Base-by-base conservation (phyloP, 108 stramenopile species). In the Aurantiochytrium sp. region DNA sequence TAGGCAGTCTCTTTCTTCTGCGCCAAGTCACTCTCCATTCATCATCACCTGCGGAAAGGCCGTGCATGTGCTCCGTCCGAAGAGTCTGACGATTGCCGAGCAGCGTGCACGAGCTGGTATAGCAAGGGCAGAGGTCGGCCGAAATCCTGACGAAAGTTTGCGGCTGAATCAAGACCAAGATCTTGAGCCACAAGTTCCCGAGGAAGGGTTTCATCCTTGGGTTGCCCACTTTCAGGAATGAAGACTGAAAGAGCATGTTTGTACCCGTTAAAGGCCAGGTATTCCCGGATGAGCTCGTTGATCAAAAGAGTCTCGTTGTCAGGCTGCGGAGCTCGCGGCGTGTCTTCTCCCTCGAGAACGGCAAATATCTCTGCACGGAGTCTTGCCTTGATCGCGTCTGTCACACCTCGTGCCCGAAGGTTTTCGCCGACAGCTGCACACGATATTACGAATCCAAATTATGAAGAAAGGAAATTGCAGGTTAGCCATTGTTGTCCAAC, bases 221-320 rank as follows among this genome's bases (percentile, higher is more conserved):
- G 76, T 45, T 83, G 76, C 45, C 76, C 76, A 35, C 23, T 88
- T 44, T 88, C 87, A 0, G 87, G 35, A 5, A 18, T n/a, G 44
- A 88, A 88, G 59, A 88, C 87, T 5, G 87, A 88, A 19, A 88
- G 87, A 12, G 87, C 44, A 44, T 88, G 87, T 10, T 29, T 42
- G 87, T 88, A 88, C 14, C 87, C 87, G 12, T 59, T 35, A 19
- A 60, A 88, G 35, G 58, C 58, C 59, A 88, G 59, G 18, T 88
- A 88, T 29, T 88, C 87, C 21, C 87, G 87, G 28, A 88, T 42
- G 3, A 88, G 87, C 87, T 88, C 87, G 21, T 88, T 59, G 59
- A 88, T 59, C 42, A 88, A 42, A 43, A 88, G 60, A 19, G 59
- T 88, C 19, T 59, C 87, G 87, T 6, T 59, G 59, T 21, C 6